A percentile compares a stretch with the other conserved stretches of the same genome.
phyloP scores from a whole-genome alignment of 345 rosid species.

The Anastatica hierochuntica region DNA sequence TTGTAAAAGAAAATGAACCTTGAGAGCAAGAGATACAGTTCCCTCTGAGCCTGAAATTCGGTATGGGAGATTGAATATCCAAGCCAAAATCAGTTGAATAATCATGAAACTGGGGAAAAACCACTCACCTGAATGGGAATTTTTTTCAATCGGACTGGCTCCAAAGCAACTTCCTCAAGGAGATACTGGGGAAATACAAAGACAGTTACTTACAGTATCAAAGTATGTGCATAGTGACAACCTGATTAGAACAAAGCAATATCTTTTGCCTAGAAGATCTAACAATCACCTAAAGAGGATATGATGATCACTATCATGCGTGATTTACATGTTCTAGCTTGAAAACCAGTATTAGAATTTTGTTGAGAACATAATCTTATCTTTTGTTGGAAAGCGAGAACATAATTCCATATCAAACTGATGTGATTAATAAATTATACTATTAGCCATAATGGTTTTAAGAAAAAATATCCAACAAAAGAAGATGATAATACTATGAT shows the following conservation, averaged over 20 bases:
- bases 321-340: neutral
- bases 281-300: neutral
- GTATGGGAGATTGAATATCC: neutral
- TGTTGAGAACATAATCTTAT: neutral
- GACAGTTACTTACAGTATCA: constrained; percentile 5
- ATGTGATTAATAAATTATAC: neutral
- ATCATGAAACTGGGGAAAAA: neutral
- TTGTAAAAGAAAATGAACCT: constrained; percentile 87
- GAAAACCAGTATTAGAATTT: neutral
- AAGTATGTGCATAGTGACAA: too few species aligned
- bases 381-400: too few species aligned
- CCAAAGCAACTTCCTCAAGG: constrained; percentile 80
- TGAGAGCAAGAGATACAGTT: constrained; percentile 70
- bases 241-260: too few species aligned
- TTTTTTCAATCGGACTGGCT: constrained; percentile 45
- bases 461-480: constrained; percentile 6
- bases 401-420: neutral
- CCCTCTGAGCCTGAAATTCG: constrained; percentile 68
- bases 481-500: neutral
- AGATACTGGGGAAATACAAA: constrained; percentile 50
- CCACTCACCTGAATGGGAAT: constrained; percentile 71
- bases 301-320: neutral
- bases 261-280: too few species aligned
- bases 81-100: constrained; percentile 1
- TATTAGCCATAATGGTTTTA: neutral